Base-by-base conservation (phyloP, 1,284 basidiomycete genomes). In the Stereum hirsutum region DNA sequence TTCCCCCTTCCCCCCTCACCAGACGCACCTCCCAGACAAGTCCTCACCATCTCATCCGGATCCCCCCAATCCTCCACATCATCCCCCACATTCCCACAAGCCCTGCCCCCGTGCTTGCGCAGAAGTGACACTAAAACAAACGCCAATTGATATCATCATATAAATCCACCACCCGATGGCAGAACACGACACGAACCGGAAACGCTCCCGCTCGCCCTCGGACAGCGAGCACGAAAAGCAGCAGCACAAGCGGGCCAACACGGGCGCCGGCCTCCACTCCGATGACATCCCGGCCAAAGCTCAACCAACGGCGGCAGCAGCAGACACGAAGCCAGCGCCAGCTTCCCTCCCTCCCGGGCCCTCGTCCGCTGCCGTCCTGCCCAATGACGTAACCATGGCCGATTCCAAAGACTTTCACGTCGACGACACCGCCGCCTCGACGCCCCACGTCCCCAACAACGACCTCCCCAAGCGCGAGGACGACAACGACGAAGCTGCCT, bases 131-230 rank as follows among this genome's bases (percentile, higher is more conserved):
- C n/a, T n/a, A n/a, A n/a, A n/a, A n/a, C n/a, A n/a, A n/a, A n/a
- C n/a, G n/a, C n/a, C n/a, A n/a, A n/a, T n/a, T n/a, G n/a, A n/a
- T n/a, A 56, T 58, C 60, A 59, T 58, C 59, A 60, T 63, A 70
- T 68, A 59, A 63, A 68, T 65, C 51, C 48, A 50, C 70, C 71
- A 75, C n/a, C n/a, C 72, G 62, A 85, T 84, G 80, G 77, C 80
- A 82, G 83, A 82, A 71, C 72, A 74, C 70, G 85, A 88, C 67
- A 71, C 72, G 52, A 85, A 70, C 60, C 81, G 86, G 65, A 89
- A 89, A 66, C 78, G 87, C 55, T 89, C 87, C 53, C 83, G 85
- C 60, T 89, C 86, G 45, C 81, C 85, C 46, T 88, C 85, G 56
- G 85, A 89, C 66, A 74, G 68, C 60, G 86, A 87, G 56, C 71